Conservation (phyloP, 1,139 yeast genomes). For the Candida pseudoviswanathii region DNA sequence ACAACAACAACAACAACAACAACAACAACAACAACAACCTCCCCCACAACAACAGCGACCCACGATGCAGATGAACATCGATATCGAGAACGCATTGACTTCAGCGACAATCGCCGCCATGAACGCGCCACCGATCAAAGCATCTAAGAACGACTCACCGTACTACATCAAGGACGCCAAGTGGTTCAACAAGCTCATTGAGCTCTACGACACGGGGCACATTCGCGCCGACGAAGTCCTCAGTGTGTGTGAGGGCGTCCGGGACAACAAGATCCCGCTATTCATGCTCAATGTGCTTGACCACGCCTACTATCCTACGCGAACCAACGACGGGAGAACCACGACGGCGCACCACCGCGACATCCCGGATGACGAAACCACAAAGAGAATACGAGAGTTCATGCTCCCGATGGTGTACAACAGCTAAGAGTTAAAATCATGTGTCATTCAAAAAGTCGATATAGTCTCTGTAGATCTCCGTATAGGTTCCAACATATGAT, state of each 20-base stretch:
- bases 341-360: conserved; percentile 15
- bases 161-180: conserved; percentile 41
- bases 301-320: conserved; percentile 31
- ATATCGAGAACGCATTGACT: conserved; percentile 35
- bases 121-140: conserved; percentile 35
- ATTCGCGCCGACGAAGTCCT: conserved; percentile 37
- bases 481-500: conserved; percentile 34
- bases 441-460: not conserved
- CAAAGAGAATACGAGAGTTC: conserved; percentile 36
- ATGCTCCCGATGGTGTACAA: conserved; percentile 40
- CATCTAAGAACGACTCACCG: conserved; percentile 27
- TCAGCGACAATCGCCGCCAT: conserved; percentile 39
- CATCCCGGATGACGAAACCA: conserved; percentile 36
- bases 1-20: conserved; percentile 6
- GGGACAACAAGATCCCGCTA: conserved; percentile 43
- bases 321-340: conserved; percentile 13
- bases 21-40: not conserved
- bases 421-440: not conserved
- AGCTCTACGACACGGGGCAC: conserved; percentile 31
- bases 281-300: conserved; percentile 44
- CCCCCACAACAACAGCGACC: conserved; percentile 12
- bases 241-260: conserved; percentile 39
- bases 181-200: conserved; percentile 41
- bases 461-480: conserved; percentile 24
- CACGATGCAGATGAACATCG: conserved; percentile 15